Percentiles rank a stretch among this genome's conserved stretches.
Conservation (phyloP, 2,329 filamentous ascomycete genomes). For the Chaetomiaceae sp. region DNA sequence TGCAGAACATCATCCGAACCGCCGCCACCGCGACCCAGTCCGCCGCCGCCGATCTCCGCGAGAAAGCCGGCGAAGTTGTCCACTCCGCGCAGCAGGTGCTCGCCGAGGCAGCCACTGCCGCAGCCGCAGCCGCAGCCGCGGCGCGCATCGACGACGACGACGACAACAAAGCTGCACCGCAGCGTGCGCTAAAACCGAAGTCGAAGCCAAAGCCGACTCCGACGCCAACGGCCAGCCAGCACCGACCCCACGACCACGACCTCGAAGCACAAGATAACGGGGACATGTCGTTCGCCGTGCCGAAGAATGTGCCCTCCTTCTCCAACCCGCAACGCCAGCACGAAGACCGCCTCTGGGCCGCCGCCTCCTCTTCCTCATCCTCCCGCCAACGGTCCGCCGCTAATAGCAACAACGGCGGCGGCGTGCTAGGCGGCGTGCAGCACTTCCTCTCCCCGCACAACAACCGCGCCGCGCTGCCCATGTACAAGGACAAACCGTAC, state of each 20-base stretch:
- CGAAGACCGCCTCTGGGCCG: conserved; percentile 61
- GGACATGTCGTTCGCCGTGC: conserved; percentile 60
- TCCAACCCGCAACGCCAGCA: conserved; percentile 55
- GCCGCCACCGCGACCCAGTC: conserved; percentile 41
- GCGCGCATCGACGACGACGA: conserved; percentile 1
- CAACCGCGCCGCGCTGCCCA: conserved; percentile 58
- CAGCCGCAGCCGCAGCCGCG: not conserved
- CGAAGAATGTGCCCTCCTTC: conserved; percentile 65
- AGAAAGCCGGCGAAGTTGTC: conserved; percentile 43
- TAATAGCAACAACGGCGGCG: conserved; percentile 23
- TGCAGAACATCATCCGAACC: conserved; percentile 43
- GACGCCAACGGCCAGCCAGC: conserved; percentile 17
- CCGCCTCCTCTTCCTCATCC: conserved; percentile 10
- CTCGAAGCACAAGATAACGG: not conserved
- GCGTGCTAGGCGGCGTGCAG: conserved; percentile 47
- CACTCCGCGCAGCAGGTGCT: conserved; percentile 14
- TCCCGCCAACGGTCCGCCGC: conserved; percentile 17
- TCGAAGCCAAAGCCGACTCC: conserved; percentile 36
- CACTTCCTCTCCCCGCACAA: conserved; percentile 28
- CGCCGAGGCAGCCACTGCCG: conserved; percentile 6
- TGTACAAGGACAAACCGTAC: conserved; percentile 99
- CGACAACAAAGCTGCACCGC: conserved; percentile 26
- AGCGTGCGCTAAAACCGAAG: not conserved
- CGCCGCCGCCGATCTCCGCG: conserved; percentile 38
- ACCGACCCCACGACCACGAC: conserved; percentile 12